Evolutionary conservation across 208 protist genomes (phyloP), one percentile per base, ranked within the genome.

Genomic region (Leishmania tarentolae): DNA sequence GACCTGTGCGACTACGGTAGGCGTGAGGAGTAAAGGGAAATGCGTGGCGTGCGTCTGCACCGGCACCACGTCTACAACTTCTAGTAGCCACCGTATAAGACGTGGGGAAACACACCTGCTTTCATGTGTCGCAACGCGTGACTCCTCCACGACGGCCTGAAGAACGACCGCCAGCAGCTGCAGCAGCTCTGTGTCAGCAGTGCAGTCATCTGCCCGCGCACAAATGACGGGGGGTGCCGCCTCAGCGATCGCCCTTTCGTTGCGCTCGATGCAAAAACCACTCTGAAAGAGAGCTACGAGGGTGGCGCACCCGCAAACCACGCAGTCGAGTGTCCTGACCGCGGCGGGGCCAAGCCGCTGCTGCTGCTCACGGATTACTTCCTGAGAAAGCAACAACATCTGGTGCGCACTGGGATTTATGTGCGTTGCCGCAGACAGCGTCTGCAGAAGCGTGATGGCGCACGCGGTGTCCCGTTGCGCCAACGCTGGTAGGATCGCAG

Each of bases 231-330:
- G 35, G 50, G 15, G 50, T 61, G 5, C 28, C 35, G 50, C 50
- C n/a, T 76, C n/a, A 15, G 19, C 52, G 52, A 28, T 31, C 31
- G 35, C 50, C 28, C 50, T 46, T 35, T 17, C 11, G 50, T n/a
- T 56, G 24, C 9, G 4, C 13, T 61, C 50, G 50, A 31, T 44
- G 50, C 28, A 40, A 44, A 35, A 61, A 3, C 59, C 76, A 42
- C 76, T 78, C 46, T n/a, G 76, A 69, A 79, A 44, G 24, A 79
- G 44, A 13, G 57, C 61, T 47, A 71, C 76, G n/a, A 79, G 46
- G n/a, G 46, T 47, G 24, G 76, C 76, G 37, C 75, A 78, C 28
- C 42, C 57, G 44, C 57, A 31, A 35, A 78, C 28, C 28, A 56
- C 56, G 40, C 74, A 13, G 15, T 56, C 50, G 1, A 44, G 46